Base-by-base conservation (phyloP, 176 grass and related monocot genomes). In the Paspalum notatum region DNA sequence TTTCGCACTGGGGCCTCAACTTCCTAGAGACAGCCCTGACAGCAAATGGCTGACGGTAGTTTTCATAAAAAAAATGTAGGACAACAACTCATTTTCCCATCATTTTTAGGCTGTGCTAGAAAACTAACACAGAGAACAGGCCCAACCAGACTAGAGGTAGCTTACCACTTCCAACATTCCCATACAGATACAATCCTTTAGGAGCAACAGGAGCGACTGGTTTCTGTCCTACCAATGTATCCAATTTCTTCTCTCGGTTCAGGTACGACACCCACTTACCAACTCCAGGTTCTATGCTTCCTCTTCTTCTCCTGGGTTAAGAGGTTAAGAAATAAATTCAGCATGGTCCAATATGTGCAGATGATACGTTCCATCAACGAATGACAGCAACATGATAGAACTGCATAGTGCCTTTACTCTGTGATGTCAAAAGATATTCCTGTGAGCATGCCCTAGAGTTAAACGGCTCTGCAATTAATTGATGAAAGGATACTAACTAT, bases 161-260 rank as follows among this genome's bases (percentile, higher is more conserved):
- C 76, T 71, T 88, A 98, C 95, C 95, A 85, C 95, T 91, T 72
- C 95, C 95, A 83, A 98, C 92, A 76, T 94, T 98, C 84, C 95
- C 95, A 18, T 94, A 87, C 26, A 98, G 81, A 82, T 98, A 98
- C n/a, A 98, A 76, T 82, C 90, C 92, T 85, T 92, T 89, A 37
- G 92, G 95, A 80, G 95, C 83, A 75, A 80, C 27, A 65, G 92
- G 95, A 52, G 89, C 78, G 66, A 91, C 57, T 44, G 95, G 95
- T 71, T 42, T 89, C 60, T 84, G 76, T 76, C 95, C 95, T 63
- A 98, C 92, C 66, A 91, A 20, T 4, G 68, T 56, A 66, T 98
- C 92, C 47, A 98, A 71, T 84, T 92, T 98, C 71, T 87, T 94
- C 75, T 94, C 95, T 80, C 95, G 77, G 68, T 94, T 98, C 64